Evolutionary conservation across 805 yeast genomes (phyloP).

Genomic region (Candida xiaguanensis): DNA sequence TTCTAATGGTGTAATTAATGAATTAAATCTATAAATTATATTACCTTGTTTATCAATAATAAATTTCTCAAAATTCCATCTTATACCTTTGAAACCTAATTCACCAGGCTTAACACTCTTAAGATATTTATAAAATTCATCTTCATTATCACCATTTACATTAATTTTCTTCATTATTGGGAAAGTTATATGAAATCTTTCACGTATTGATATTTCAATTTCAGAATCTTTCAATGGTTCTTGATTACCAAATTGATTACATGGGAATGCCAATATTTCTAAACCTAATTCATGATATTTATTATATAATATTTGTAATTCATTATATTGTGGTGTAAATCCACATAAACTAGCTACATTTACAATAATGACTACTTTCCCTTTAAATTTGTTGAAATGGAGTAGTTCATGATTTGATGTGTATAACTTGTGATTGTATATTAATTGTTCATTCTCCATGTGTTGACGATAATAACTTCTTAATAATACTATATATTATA

Average conservation of each 20-base stretch:
- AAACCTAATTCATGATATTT: slow-evolving; percentile 63
- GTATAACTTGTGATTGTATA: slow-evolving; percentile 65
- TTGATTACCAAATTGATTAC: slow-evolving; percentile 84
- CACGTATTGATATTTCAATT: slow-evolving; percentile 18
- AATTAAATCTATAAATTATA: slow-evolving; percentile 59
- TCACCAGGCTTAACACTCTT: slow-evolving; percentile 23
- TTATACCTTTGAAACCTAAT: slow-evolving; percentile 44
- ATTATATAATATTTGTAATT: slow-evolving; percentile 63
- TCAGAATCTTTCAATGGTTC: slow-evolving; percentile 59
- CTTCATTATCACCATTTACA: slow-evolving; percentile 34
- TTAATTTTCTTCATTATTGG: slow-evolving; percentile 34
- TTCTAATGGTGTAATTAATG: slow-evolving; percentile 63
- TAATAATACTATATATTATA: no score
- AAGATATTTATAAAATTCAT: slow-evolving; percentile 26
- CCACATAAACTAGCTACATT: slow-evolving; percentile 85
- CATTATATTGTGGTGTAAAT: slow-evolving; percentile 73
- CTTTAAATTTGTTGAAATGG: slow-evolving; percentile 60
- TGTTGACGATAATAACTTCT: no score
- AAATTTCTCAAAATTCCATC: slow-evolving; percentile 83
- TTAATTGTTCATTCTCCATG: slow-evolving; percentile 5
- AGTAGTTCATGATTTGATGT: slow-evolving; percentile 59
- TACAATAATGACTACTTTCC: slow-evolving; percentile 78
- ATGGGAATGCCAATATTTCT: slow-evolving; percentile 78
- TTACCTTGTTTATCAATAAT: slow-evolving; percentile 54
- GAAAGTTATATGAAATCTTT: slow-evolving; percentile 29